Evolutionary conservation across 2,329 filamentous ascomycete species (phyloP), one percentile per base, ranked within the genome.

Genomic region (Epicoccum sorghinum): DNA sequence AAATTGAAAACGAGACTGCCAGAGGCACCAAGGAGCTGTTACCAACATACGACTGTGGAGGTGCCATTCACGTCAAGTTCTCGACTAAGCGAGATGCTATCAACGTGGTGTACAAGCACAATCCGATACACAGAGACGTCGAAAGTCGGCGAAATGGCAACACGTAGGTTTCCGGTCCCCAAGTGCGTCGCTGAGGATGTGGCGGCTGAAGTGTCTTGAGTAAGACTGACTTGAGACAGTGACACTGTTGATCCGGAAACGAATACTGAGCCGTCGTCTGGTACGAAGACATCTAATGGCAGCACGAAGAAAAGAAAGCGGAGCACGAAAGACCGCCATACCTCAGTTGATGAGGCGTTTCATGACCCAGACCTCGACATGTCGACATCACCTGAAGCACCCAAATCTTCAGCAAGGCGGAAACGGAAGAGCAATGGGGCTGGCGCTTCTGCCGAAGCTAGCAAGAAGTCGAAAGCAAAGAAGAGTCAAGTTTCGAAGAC

Each of bases 21-120:
- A 53, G 51, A 10, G 9, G 23, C n/a, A 35, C 42, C 18, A 43
- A 14, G 22, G 27, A 30, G 12, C 10, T 29, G 7, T 41, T 64
- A 25, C 62, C 68, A 3, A 70, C 64, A 0, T 72, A 70, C 43
- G 67, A 72, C 47, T 74, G 72, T 36, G 64, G 68, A 14, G 71
- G 72, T 30, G 69, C 70, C 6, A 64, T 75, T 18, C 62, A 68
- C 27, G 56, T 75, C 46, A 74, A 68, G 30, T 74, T 74, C 44
- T 75, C 71, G 2, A 68, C 62, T 32, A 70, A 72, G 51, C 59
- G 69, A 40, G 64, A 70, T 27, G 69, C 69, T 5, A 60, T 75
- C 29, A 69, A 73, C 40, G 67, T 74, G 1, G 64, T 74, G 22
- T 75, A 75, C 46, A 70, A 69, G 42, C 71, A 74, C 46, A 73